These are phyloP conservation scores for Geotrichum klebahnii DNA, from an alignment of 1,139 yeast species.

Conservation along the genomic window DNA sequence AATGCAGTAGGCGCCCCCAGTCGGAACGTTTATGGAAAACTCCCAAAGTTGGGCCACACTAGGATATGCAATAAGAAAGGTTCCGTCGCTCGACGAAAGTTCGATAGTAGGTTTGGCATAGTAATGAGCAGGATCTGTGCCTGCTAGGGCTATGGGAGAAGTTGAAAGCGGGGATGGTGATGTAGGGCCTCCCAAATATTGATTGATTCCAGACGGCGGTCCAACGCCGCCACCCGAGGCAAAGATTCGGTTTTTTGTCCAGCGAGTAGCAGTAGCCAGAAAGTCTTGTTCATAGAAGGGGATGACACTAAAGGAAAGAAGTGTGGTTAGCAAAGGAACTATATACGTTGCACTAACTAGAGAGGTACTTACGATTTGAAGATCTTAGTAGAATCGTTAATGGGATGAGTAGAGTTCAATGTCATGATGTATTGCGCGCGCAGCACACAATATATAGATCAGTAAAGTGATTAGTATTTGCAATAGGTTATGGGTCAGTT, in stretches of 20 bases:
- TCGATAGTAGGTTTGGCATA: slow-evolving; percentile 21
- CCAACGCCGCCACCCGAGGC: slow-evolving; percentile 4
- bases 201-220: slow-evolving; percentile 2
- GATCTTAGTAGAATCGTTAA: slow-evolving; percentile 26
- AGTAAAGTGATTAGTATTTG: background rate
- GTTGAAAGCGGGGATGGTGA: slow-evolving; percentile 20
- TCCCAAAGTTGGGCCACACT: slow-evolving; percentile 30
- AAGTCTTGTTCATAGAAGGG: slow-evolving; percentile 29
- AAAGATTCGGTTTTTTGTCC: slow-evolving; percentile 32
- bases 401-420: slow-evolving; percentile 3
- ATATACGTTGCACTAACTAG: background rate
- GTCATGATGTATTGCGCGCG: slow-evolving; percentile 8
- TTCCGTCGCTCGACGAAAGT: slow-evolving; percentile 21
- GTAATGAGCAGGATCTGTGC: slow-evolving; percentile 16
- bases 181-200: slow-evolving; percentile 19
- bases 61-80: slow-evolving; percentile 25
- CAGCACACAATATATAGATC: slow-evolving; percentile 9
- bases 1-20: slow-evolving; percentile 25
- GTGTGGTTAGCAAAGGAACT: background rate
- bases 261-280: slow-evolving; percentile 31
- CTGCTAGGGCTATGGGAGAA: slow-evolving; percentile 16
- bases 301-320: slow-evolving; percentile 21
- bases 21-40: slow-evolving; percentile 14
- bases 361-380: slow-evolving; percentile 25
- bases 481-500: background rate